These are phyloP conservation scores for Ceratocystiopsis sp. DNA, from an alignment of 2,329 filamentous ascomycete genomes.

Conservation along the genomic window DNA sequence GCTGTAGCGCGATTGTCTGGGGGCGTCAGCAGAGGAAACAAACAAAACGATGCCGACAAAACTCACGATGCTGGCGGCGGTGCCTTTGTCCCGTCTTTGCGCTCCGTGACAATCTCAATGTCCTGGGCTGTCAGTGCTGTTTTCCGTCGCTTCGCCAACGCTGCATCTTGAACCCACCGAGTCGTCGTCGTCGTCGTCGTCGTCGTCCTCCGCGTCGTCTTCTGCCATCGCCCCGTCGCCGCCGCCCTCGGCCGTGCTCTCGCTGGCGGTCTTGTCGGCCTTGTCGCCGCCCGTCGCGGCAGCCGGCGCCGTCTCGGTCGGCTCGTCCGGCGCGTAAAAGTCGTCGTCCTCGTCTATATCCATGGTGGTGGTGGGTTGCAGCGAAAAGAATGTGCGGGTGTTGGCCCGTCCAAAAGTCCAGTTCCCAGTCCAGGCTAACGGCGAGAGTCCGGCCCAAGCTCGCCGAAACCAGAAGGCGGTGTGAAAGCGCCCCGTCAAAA, in stretches of 20 bases:
- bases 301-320: conserved; percentile 18
- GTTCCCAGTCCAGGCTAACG: no score
- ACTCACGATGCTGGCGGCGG: conserved; percentile 41
- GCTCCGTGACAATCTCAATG: conserved; percentile 51
- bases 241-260: conserved; percentile 4
- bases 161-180: conserved; percentile 1
- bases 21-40: neutral
- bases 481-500: no score
- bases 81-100: conserved; percentile 45
- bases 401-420: no score
- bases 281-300: conserved; percentile 6
- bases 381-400: neutral
- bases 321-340: conserved; percentile 46
- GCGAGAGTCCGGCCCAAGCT: no score
- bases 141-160: neutral
- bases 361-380: conserved; percentile 26
- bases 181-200: conserved; percentile 32
- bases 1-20: conserved; percentile 44
- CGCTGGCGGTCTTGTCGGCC: conserved; percentile 1
- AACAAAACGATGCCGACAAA: neutral
- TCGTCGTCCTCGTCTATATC: conserved; percentile 53
- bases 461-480: conserved; percentile 1
- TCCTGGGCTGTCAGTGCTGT: conserved; percentile 26
- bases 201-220: conserved; percentile 42
- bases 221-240: conserved; percentile 35